Percentiles rank a stretch among this genome's conserved stretches.
These are phyloP conservation scores for Naumovozyma dairenensis DNA, from an alignment of 805 yeast species.

Conservation along the genomic window DNA sequence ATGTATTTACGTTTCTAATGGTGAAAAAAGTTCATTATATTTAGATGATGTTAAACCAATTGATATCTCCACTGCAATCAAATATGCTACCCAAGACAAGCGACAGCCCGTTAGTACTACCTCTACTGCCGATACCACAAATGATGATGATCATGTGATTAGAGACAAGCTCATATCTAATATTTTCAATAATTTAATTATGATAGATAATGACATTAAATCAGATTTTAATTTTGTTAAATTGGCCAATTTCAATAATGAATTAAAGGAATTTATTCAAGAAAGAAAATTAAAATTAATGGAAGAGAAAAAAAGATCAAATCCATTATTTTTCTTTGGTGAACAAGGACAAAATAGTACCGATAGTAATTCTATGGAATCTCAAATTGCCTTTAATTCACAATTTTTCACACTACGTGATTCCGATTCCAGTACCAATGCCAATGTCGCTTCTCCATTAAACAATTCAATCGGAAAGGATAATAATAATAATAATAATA, in stretches of 20 bases:
- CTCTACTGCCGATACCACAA: background rate
- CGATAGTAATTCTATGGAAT: background rate
- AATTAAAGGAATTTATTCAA: constrained; percentile 9
- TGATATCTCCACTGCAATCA: constrained; percentile 5
- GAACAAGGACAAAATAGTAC: background rate
- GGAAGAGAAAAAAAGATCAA: constrained; percentile 2
- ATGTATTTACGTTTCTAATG: constrained; percentile 8
- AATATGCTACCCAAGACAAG: background rate
- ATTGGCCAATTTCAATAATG: constrained; percentile 8
- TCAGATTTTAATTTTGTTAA: constrained; percentile 15
- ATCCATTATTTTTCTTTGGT: constrained; percentile 10
- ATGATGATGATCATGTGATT: background rate
- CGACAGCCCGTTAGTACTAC: too few relatives aligned
- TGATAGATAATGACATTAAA: constrained; percentile 7
- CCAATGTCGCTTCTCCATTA: too few relatives aligned
- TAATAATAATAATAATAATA: too few relatives aligned
- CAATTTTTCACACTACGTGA: constrained; percentile 4
- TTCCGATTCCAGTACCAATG: constrained; percentile 4
- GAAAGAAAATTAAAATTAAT: constrained; percentile 4
- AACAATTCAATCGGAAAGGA: too few relatives aligned
- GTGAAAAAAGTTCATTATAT: constrained; percentile 4
- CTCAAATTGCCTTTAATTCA: constrained; percentile 9
- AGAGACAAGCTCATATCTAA: constrained; percentile 1
- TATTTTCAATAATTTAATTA: constrained; percentile 15
- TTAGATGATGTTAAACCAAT: constrained; percentile 12